Evolutionary conservation across 139 green algal species (phyloP).

Genomic region (Zygnema circumcarinatum): DNA sequence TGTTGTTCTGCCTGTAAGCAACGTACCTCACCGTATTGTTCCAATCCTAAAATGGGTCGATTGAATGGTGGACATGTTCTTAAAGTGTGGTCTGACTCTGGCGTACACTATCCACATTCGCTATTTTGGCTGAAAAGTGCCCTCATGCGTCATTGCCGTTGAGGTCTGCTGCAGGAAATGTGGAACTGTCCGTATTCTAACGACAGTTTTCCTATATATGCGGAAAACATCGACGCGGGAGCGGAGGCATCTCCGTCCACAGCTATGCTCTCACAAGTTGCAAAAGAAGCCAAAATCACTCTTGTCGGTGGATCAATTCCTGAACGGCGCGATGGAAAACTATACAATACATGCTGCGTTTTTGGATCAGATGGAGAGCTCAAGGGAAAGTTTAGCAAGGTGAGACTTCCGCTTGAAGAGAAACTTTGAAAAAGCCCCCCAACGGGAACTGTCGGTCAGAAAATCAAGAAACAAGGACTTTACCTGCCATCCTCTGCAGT

Average conservation of each 20-base stretch:
- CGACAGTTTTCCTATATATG: conserved; percentile 89
- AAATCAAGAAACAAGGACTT: too few species aligned
- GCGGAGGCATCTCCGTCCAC: conserved; percentile 52
- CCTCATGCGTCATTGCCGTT: too few species aligned
- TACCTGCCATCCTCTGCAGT: not conserved
- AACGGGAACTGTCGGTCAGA: too few species aligned
- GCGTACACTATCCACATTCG: not conserved
- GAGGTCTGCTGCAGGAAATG: conserved; percentile 56
- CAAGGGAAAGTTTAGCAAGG: conserved; percentile 87
- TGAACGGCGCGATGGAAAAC: conserved; percentile 62
- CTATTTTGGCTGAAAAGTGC: too few species aligned
- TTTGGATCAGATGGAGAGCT: conserved; percentile 79
- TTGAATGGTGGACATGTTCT: not conserved
- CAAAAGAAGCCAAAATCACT: not conserved
- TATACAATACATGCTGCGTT: conserved; percentile 99
- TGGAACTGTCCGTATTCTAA: conserved; percentile 97
- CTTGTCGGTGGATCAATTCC: conserved; percentile 57
- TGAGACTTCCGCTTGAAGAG: conserved; percentile 38
- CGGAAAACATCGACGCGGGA: conserved; percentile 83
- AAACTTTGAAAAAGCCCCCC: too few species aligned
- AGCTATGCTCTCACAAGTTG: conserved; percentile 40
- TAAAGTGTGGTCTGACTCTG: not conserved
- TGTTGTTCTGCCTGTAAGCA: conserved; percentile 87
- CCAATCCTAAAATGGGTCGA: not conserved
- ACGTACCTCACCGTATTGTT: not conserved